These are phyloP conservation scores for Tetragonia tetragonoides DNA, from an alignment of 148 eudicot species.

Conservation along the genomic window DNA sequence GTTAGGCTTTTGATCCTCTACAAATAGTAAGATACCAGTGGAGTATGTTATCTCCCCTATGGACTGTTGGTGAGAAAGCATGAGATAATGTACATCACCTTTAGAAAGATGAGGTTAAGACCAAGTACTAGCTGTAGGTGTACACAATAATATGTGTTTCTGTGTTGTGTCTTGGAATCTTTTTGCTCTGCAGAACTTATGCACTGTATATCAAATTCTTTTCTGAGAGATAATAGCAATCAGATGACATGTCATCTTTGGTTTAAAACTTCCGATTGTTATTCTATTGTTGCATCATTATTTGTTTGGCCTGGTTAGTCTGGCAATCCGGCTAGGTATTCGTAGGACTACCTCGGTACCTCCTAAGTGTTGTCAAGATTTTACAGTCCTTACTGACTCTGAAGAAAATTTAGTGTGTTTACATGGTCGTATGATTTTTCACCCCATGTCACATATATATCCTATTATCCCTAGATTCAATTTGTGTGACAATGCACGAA, in stretches of 20 bases:
- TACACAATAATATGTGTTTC: neutral
- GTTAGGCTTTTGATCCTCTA: no score
- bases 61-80: neutral
- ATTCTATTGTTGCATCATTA: neutral
- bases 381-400: no score
- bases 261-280: no score
- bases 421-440: no score
- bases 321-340: neutral
- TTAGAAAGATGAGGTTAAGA: neutral
- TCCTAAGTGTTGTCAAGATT: neutral
- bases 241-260: neutral
- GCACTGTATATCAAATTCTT: neutral
- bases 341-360: neutral
- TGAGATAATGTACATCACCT: neutral
- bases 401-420: no score
- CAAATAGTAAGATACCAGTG: neutral
- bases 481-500: neutral
- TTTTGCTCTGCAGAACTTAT: neutral
- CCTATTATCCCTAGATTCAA: neutral
- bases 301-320: neutral
- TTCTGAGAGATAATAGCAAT: neutral
- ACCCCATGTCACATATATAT: no score
- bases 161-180: neutral
- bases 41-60: neutral
- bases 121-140: neutral